Base-by-base conservation (phyloP, 495 filamentous ascomycete genomes). In the Melanomma pulvis-pyrius region DNA sequence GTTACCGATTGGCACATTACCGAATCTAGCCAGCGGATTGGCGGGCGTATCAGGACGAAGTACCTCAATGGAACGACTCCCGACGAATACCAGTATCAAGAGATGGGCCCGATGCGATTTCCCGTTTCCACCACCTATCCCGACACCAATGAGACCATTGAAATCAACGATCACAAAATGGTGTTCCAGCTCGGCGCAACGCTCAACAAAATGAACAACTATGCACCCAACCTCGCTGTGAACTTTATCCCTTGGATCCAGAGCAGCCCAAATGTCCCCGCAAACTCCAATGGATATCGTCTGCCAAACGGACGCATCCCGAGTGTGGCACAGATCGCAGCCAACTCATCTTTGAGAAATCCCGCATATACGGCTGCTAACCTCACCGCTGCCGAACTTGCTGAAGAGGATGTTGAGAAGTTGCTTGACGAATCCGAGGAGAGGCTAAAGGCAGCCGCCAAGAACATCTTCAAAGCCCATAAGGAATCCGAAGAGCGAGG, bases 51-150 rank as follows among this genome's bases (percentile, higher is more conserved):
- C 24, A 83, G 84, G 59, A 89, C 87, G 3, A 81, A 81, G 46
- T 89, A 89, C 59, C 79, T 90, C 0, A 82, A 79, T 26, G 80
- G 83, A 26, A 80, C 81, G 0, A 79, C 80, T 0, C 85, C 87
- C 0, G 83, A 85, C 25, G 79, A 91, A 17, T 90, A 90, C 62
- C 85, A 87, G 47, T 91, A 90, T 61, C 87, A 90, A 68, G 88
- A 91, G 71, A 90, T 91, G 88, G 88, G 88, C 0, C 86, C 88
- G 0, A 90, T 90, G 88, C 79, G 88, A 3, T 90, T 87, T 32
- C 79, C 82, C 6, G 77, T 82, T 2, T 73, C 70, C 30, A 78
- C 81, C 61, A 85, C 78, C 0, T 81, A 84, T 69, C 65, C 75
- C 0, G 78, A 78, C 28, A 80, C 73, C 11, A 87, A 86, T 59